Evolutionary conservation across 108 stramenopile species (phyloP), one percentile per base, ranked within the genome.

Genomic region (Skeletonema marinoi): DNA sequence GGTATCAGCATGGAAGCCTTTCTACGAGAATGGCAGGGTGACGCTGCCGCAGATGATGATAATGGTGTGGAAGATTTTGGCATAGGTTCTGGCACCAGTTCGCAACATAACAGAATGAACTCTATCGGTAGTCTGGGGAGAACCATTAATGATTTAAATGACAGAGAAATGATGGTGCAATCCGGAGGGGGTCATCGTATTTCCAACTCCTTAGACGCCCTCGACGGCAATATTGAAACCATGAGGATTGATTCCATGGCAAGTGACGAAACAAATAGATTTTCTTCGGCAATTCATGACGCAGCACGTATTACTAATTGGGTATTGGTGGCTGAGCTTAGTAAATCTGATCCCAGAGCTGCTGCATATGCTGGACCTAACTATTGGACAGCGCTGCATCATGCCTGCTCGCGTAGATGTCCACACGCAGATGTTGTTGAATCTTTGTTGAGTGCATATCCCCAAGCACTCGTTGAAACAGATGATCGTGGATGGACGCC

Each of bases 401-500:
- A 91, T 65, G 86, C 84, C 3, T 93, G 92, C 66, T 87, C 87
- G 46, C 82, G 92, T 25, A 89, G 92, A 12, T 93, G 92, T 74
- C 92, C 92, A 51, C 54, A 73, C 21, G 64, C 88, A 4, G 81
- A 91, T 38, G 90, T 91, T 4, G 86, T 89, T 9, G 83, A 90
- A 30, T 74, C 86, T 9, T 63, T 93, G 17, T 72, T 93, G n/a
- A 48, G 33, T 35, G 92, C 88, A 8, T 86, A 88, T 86, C 92
- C 92, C 32, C 82, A 85, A 61, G 89, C 92, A 6, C 69, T 93
- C 7, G 12, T 83, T 36, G 65, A 74, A 54, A 84, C 85, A 60
- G 86, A 85, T 33, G 85, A 91, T 32, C 88, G 88, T 42, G 90
- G 90, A 63, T 90, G 88, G 93, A 79, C 81, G 3, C 93, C 93